Evolutionary conservation across 306 rosid species (phyloP), one percentile per base, ranked within the genome.

Genomic region (Crotalaria pallida): DNA sequence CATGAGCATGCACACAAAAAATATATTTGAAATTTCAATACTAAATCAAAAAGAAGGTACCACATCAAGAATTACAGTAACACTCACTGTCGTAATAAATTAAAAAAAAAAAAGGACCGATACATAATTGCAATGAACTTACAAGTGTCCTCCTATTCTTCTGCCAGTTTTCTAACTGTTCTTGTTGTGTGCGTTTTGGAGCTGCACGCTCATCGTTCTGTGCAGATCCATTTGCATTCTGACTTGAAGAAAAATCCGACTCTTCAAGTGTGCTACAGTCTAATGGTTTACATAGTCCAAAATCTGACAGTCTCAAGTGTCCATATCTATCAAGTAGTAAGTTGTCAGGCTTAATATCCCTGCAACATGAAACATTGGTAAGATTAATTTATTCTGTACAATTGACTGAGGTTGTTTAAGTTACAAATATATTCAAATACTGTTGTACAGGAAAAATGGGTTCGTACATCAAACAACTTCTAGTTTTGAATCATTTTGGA

Each of bases 311-410:
- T 82, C 87, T 87, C 81, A 94, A 69, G 76, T 94, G 97, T 64
- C 99, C 99, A 67, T 76, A 86, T 90, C 77, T 89, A 87, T 94
- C 99, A 47, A 91, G 92, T 73, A 94, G 81, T 67, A 94, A 83
- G 76, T 94, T 94, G 67, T 94, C 99, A 0, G 99, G 99, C 81
- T 94, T 94, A 60, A 94, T 94, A 68, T 94, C 97, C 89, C 99
- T 94, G 96, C 67, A 69, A 78, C 65, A 72, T 26, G 27, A 33
- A 79, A 77, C 49, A 70, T 38, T 60, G 53, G 24, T 11, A 38
- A 60, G 58, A 36, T 65, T 31, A 75, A 57, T 66, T 36, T 43
- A 22, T 31, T 38, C 40, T 18, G 23, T 56, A 49, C 31, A 77
- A 15, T 58, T 51, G 15, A 67, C 47, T 7, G 0, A 33, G 47